Conservation (phyloP, 2,329 filamentous ascomycete species). For the Didymella keratinophila region DNA sequence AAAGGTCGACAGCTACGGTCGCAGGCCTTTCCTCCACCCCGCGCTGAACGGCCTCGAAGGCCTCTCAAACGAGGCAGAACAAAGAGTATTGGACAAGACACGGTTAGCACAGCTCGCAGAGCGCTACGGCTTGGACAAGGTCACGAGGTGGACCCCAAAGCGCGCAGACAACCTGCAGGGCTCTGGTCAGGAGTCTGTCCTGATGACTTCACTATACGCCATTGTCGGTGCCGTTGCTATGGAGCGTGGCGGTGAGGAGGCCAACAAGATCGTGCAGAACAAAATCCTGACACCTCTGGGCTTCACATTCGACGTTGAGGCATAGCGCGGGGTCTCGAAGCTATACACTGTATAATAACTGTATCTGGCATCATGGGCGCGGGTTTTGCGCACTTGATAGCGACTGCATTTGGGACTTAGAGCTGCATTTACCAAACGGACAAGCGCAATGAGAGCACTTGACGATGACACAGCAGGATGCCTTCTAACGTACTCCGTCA, state of each 20-base stretch:
- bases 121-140: conserved; percentile 73
- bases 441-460: conserved; percentile 19
- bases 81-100: conserved; percentile 67
- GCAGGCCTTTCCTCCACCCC: conserved; percentile 73
- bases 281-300: conserved; percentile 68
- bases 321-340: conserved; percentile 8
- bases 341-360: conserved; percentile 19
- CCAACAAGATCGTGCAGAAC: conserved; percentile 77
- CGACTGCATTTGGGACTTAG: conserved; percentile 20
- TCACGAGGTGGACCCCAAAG: conserved; percentile 88
- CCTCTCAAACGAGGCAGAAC: conserved; percentile 68
- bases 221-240: conserved; percentile 90
- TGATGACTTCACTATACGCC: conserved; percentile 81
- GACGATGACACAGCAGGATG: neutral
- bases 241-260: conserved; percentile 81
- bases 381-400: conserved; percentile 21
- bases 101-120: conserved; percentile 73
- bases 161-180: conserved; percentile 72
- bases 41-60: conserved; percentile 77
- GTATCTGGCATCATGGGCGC: conserved; percentile 21
- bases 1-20: conserved; percentile 53
- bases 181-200: conserved; percentile 78
- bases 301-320: conserved; percentile 36
- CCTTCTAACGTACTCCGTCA: neutral
- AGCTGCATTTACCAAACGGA: conserved; percentile 15